Percentiles rank a stretch among this genome's conserved stretches.
Conservation (phyloP, 805 yeast species). For the Peterozyma xylosa region DNA sequence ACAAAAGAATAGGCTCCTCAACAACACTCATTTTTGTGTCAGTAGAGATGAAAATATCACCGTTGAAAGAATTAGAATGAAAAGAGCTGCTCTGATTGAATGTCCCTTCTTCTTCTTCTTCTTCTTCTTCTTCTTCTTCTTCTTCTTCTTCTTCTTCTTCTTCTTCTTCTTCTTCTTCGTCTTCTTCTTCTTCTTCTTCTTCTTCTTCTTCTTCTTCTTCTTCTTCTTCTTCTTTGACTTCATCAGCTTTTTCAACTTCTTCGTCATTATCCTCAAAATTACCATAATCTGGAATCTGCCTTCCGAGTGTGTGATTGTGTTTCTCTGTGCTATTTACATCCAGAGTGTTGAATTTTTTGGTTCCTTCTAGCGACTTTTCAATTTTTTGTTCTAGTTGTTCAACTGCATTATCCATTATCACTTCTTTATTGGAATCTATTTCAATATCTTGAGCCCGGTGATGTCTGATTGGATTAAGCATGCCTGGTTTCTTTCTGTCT, state of each 20-base stretch:
- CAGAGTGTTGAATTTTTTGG: no score
- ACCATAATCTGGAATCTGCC: not conserved
- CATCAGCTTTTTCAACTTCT: no score
- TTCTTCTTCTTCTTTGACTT: constrained; percentile 22
- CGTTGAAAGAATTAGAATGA: no score
- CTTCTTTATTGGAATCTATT: constrained; percentile 2
- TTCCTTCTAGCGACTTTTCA: not conserved
- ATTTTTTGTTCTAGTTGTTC: constrained; percentile 10
- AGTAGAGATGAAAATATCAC: no score
- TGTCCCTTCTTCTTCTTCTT: not conserved
- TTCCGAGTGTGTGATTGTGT: not conserved
- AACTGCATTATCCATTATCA: constrained; percentile 7
- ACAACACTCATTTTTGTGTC: no score
- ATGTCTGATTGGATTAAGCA: no score
- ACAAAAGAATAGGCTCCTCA: no score
- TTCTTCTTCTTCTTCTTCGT: not conserved
- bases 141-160: not conserved
- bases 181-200: constrained; percentile 1
- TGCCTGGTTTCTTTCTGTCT: no score
- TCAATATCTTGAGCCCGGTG: constrained; percentile 1
- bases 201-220: constrained; percentile 12
- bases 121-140: constrained; percentile 2
- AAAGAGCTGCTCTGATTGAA: not conserved
- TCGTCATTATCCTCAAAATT: constrained; percentile 19
- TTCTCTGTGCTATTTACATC: not conserved